phyloP scores from a whole-genome alignment of 306 rosid species.

The Vigna unguiculata region DNA sequence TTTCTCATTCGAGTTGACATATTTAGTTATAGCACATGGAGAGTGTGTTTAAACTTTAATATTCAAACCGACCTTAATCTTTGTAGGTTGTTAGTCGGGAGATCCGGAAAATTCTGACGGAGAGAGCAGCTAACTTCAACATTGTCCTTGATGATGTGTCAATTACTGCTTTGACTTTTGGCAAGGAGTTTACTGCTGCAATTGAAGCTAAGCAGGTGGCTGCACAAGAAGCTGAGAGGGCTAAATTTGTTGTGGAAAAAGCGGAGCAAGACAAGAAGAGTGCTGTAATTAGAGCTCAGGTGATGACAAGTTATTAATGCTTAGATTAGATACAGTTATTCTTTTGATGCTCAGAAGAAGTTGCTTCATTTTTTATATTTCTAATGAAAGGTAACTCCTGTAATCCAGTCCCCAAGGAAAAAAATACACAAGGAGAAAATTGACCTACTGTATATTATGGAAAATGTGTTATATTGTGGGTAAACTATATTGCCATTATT shows the following conservation, averaged over 20 bases:
- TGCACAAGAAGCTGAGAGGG: conserved; percentile 98
- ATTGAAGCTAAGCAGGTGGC: conserved; percentile 98
- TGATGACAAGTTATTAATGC: conserved; percentile 44
- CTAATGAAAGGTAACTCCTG: neutral
- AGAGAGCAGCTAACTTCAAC: conserved; percentile 84
- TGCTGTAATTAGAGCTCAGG: conserved; percentile 90
- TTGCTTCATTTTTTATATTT: conserved; percentile 25
- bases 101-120: conserved; percentile 78
- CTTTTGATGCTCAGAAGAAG: conserved; percentile 4
- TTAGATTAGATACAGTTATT: neutral
- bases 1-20: conserved; percentile 32
- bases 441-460: neutral
- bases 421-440: no score
- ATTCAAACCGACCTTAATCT: conserved; percentile 4
- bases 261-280: conserved; percentile 95
- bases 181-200: conserved; percentile 88
- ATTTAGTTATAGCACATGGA: neutral
- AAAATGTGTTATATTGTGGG: neutral
- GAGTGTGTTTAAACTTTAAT: neutral
- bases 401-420: no score
- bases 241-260: conserved; percentile 86
- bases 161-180: conserved; percentile 76
- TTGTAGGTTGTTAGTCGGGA: conserved; percentile 88
- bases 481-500: conserved; percentile 24
- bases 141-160: conserved; percentile 93